Evolutionary conservation across 2,329 filamentous ascomycete species (phyloP).

Genomic region (Fusarium sp.): DNA sequence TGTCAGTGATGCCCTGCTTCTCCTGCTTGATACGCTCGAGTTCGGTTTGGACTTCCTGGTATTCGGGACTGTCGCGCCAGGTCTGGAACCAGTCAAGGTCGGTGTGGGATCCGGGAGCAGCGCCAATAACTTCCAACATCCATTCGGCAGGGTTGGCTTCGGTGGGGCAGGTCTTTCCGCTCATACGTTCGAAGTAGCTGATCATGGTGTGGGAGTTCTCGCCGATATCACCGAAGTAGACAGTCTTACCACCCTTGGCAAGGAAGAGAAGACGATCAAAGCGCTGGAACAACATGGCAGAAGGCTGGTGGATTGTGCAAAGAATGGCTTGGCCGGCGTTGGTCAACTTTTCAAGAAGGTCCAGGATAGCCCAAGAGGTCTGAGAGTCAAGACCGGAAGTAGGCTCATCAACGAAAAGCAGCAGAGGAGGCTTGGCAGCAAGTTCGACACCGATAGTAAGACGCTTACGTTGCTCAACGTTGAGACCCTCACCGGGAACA

Average conservation of each 20-base stretch:
- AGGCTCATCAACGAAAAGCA: constrained; percentile 94
- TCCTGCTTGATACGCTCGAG: constrained; percentile 66
- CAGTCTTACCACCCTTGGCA: constrained; percentile 78
- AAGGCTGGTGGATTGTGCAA: constrained; percentile 98
- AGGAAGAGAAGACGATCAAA: constrained; percentile 86
- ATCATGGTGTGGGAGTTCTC: constrained; percentile 74
- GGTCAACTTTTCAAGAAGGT: constrained; percentile 88
- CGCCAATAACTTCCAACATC: constrained; percentile 74
- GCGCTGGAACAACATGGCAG: constrained; percentile 91
- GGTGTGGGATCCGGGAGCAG: constrained; percentile 71
- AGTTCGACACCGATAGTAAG: constrained; percentile 97
- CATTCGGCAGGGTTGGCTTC: constrained; percentile 85
- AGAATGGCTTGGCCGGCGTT: constrained; percentile 91
- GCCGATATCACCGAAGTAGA: constrained; percentile 86
- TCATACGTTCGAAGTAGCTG: constrained; percentile 80
- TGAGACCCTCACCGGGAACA: constrained; percentile 87
- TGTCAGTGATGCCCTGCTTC: constrained; percentile 50
- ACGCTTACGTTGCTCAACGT: constrained; percentile 77
- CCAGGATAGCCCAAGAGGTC: constrained; percentile 91
- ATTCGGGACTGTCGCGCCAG: constrained; percentile 70
- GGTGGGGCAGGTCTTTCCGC: constrained; percentile 71
- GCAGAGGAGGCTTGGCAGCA: constrained; percentile 87
- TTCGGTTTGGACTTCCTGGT: constrained; percentile 65
- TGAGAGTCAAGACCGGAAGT: constrained; percentile 94
- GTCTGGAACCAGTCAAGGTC: constrained; percentile 73